A percentile compares a stretch with the other conserved stretches of the same genome.
These are phyloP conservation scores for Mucor lusitanicus DNA, from an alignment of 371 early-diverging fungal genomes.

Conservation along the genomic window DNA sequence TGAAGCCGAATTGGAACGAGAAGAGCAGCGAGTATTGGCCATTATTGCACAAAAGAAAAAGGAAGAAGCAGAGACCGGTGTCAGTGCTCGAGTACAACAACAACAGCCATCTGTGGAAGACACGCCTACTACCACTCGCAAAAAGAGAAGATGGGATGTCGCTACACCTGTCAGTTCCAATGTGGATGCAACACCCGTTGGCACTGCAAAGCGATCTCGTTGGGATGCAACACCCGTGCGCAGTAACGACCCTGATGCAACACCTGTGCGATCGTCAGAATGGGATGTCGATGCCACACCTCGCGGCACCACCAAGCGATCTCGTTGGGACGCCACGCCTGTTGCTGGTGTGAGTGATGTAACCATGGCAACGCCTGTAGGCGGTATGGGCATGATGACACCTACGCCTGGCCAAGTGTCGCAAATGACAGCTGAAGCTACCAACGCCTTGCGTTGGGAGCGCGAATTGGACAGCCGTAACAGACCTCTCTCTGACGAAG, in stretches of 20 bases:
- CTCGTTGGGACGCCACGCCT: conserved; percentile 86
- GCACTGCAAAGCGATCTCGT: conserved; percentile 58
- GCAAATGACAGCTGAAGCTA: conserved; percentile 82
- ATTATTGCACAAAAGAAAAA: conserved; percentile 77
- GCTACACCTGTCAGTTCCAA: conserved; percentile 66
- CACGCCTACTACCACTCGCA: conserved; percentile 43
- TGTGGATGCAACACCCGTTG: conserved; percentile 71
- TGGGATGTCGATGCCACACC: conserved; percentile 71
- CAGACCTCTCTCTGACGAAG: conserved; percentile 85
- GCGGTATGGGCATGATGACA: conserved; percentile 75
- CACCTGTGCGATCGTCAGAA: conserved; percentile 32
- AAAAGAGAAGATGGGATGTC: conserved; percentile 88
- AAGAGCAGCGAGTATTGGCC: conserved; percentile 67
- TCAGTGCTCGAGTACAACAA: conserved; percentile 21
- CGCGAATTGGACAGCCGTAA: conserved; percentile 89
- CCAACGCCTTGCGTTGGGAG: conserved; percentile 78
- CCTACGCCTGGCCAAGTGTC: conserved; percentile 62
- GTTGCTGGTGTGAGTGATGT: conserved; percentile 42
- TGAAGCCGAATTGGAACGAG: conserved; percentile 84
- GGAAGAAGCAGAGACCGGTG: conserved; percentile 54
- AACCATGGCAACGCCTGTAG: conserved; percentile 72
- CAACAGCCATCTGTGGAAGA: conserved; percentile 11
- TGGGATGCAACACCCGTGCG: conserved; percentile 87
- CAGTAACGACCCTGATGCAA: conserved; percentile 39
- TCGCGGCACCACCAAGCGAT: conserved; percentile 53